These are phyloP conservation scores for Plasmodium gonderi DNA, from an alignment of 169 alveolate genomes.

Conservation along the genomic window DNA sequence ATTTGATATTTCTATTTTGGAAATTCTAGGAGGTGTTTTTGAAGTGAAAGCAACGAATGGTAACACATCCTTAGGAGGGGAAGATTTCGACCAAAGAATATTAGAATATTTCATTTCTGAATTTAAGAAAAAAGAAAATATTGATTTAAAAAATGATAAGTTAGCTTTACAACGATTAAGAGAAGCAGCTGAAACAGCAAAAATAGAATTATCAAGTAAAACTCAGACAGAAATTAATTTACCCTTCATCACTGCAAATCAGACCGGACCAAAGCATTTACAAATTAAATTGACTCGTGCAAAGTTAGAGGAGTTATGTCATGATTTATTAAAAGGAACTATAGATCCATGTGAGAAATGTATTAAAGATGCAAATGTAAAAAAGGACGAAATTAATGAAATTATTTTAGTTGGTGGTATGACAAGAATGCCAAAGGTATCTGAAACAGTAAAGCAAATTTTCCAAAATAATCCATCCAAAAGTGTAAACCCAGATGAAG, in stretches of 20 bases:
- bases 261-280: slow-evolving; percentile 98
- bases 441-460: slow-evolving; percentile 93
- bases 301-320: slow-evolving; percentile 94
- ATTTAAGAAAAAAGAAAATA: slow-evolving; percentile 95
- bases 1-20: slow-evolving; percentile 98
- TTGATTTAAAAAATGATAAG: slow-evolving; percentile 96
- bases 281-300: slow-evolving; percentile 96
- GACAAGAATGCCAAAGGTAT: slow-evolving; percentile 99
- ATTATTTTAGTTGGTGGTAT: slow-evolving; percentile 99
- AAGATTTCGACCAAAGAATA: slow-evolving; percentile 97
- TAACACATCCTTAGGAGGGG: slow-evolving; percentile 99
- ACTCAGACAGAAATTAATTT: slow-evolving; percentile 95
- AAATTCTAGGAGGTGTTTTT: slow-evolving; percentile 98
- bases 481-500: slow-evolving; percentile 99
- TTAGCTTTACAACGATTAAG: slow-evolving; percentile 97
- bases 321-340: slow-evolving; percentile 92
- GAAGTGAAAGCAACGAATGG: slow-evolving; percentile 99
- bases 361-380: slow-evolving; percentile 95
- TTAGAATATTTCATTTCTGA: slow-evolving; percentile 94
- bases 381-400: slow-evolving; percentile 94
- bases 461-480: slow-evolving; percentile 96
- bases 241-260: slow-evolving; percentile 99
- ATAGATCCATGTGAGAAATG: slow-evolving; percentile 96
- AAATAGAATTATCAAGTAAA: slow-evolving; percentile 96
- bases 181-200: slow-evolving; percentile 99